A percentile compares a stretch with the other conserved stretches of the same genome.
Conservation (phyloP, 768 basidiomycete species). For the Podaxis sp. region DNA sequence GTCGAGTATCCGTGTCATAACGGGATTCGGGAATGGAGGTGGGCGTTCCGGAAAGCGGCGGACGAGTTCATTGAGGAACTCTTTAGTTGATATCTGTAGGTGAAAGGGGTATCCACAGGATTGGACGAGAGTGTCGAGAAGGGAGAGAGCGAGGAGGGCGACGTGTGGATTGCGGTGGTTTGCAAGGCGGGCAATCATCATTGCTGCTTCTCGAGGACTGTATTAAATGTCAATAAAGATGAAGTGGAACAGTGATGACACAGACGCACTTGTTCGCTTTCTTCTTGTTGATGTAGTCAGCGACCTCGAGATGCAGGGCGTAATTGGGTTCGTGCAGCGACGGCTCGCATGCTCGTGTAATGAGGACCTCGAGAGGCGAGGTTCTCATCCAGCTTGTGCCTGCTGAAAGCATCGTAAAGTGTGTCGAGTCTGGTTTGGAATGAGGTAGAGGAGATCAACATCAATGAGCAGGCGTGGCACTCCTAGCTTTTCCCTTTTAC, state of each 20-base stretch:
- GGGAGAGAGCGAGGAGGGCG: conserved; percentile 77
- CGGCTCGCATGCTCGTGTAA: conserved; percentile 84
- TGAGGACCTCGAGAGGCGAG: conserved; percentile 65
- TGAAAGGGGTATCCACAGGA: conserved; percentile 97
- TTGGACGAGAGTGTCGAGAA: conserved; percentile 90
- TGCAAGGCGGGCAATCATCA: conserved; percentile 75
- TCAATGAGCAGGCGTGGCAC: conserved; percentile 5
- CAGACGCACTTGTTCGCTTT: conserved; percentile 87
- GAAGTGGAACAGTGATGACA: background rate
- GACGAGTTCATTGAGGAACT: conserved; percentile 97
- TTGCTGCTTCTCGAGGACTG: conserved; percentile 89
- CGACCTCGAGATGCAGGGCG: conserved; percentile 87
- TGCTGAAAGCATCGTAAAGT: conserved; percentile 24
- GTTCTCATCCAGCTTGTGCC: conserved; percentile 47
- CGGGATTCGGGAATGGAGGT: conserved; percentile 88
- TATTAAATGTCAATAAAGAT: background rate
- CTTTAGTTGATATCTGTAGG: conserved; percentile 94
- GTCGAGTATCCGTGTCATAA: conserved; percentile 93
- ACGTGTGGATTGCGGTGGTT: conserved; percentile 94
- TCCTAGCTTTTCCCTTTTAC: background rate
- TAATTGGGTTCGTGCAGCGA: conserved; percentile 87
- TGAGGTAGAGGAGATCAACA: background rate
- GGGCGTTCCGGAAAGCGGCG: conserved; percentile 97
- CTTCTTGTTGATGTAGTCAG: conserved; percentile 89
- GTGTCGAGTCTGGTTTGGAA: background rate